Evolutionary conservation across 2,329 filamentous ascomycete genomes (phyloP).

Genomic region (Orbilia blumenaviensis): DNA sequence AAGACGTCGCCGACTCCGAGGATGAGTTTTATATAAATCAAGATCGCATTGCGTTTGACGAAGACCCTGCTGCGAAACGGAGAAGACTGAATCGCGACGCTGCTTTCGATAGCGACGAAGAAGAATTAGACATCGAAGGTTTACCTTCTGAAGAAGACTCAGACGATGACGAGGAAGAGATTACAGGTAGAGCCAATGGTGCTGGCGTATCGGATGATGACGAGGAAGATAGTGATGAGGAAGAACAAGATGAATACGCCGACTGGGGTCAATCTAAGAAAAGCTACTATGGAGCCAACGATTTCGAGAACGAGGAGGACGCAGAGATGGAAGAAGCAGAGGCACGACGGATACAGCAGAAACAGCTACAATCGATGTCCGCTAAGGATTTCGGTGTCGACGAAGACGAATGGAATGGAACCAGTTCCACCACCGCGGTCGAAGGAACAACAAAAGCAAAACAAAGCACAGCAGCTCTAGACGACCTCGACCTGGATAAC

Average conservation of each 20-base stretch:
- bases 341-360: slow-evolving; percentile 85
- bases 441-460: slow-evolving; percentile 66
- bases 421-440: slow-evolving; percentile 63
- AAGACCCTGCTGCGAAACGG: slow-evolving; percentile 78
- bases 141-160: slow-evolving; percentile 57
- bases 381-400: slow-evolving; percentile 95
- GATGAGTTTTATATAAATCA: slow-evolving; percentile 90
- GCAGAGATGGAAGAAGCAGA: slow-evolving; percentile 93
- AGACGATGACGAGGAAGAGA: slow-evolving; percentile 61
- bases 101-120: slow-evolving; percentile 58
- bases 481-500: slow-evolving; percentile 16
- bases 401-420: slow-evolving; percentile 79
- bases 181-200: slow-evolving; percentile 64
- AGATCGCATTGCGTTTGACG: slow-evolving; percentile 86
- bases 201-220: slow-evolving; percentile 49
- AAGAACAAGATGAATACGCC: slow-evolving; percentile 69
- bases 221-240: slow-evolving; percentile 66
- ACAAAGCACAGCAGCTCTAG: slow-evolving; percentile 78
- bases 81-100: slow-evolving; percentile 68
- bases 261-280: slow-evolving; percentile 89
- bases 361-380: slow-evolving; percentile 86
- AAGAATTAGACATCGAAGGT: slow-evolving; percentile 51
- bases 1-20: slow-evolving; percentile 91
- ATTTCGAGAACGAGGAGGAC: slow-evolving; percentile 74
- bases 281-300: slow-evolving; percentile 92